phyloP scores from a whole-genome alignment of 2,329 filamentous ascomycete genomes.

The Chaetomium olivaceum region DNA sequence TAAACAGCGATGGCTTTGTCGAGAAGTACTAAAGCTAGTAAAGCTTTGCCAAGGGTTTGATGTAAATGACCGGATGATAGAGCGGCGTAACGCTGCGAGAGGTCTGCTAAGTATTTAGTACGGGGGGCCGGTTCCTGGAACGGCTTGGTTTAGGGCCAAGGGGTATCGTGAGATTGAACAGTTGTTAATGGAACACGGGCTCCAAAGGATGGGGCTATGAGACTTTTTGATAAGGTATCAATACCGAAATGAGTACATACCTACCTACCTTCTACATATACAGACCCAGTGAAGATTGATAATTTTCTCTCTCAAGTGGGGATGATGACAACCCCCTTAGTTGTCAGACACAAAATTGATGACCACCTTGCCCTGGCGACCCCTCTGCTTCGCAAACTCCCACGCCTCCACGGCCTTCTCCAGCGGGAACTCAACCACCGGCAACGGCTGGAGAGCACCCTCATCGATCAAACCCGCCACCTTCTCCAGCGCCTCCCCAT shows the following conservation, averaged over 20 bases:
- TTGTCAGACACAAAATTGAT: conserved; percentile 33
- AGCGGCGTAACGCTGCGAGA: too few species aligned
- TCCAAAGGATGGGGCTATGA: not conserved
- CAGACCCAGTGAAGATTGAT: not conserved
- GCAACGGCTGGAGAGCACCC: conserved; percentile 28
- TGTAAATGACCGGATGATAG: too few species aligned
- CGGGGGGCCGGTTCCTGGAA: too few species aligned
- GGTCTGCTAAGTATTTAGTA: too few species aligned
- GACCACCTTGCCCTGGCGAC: conserved; percentile 34
- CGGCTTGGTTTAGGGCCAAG: too few species aligned
- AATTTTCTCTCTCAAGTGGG: too few species aligned
- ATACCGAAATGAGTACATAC: too few species aligned
- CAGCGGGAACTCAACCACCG: conserved; percentile 31
- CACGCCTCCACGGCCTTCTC: conserved; percentile 35
- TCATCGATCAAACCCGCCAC: conserved; percentile 32
- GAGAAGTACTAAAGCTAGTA: too few species aligned
- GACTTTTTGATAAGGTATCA: not conserved
- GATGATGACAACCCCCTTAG: not conserved
- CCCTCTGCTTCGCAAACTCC: conserved; percentile 31
- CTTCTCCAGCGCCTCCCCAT: conserved; percentile 26
- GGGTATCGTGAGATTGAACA: not conserved
- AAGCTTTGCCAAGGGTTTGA: too few species aligned
- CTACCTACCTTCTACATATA: too few species aligned
- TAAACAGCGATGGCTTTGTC: too few species aligned
- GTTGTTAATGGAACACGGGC: not conserved